phyloP scores from a whole-genome alignment of 768 basidiomycete species.

The Suillus brevipes region DNA sequence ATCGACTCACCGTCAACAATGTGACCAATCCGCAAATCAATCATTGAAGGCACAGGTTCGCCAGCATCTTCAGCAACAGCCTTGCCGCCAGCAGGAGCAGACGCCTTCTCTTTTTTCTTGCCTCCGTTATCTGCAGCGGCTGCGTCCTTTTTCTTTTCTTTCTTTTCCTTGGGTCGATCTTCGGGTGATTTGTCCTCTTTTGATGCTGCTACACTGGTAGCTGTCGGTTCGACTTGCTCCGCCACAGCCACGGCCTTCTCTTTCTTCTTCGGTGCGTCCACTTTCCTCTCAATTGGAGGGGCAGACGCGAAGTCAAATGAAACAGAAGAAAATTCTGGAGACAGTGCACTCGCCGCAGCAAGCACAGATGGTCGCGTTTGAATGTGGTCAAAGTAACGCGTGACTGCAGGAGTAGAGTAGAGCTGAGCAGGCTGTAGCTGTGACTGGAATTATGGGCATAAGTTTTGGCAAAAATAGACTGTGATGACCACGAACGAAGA shows the following conservation, averaged over 20 bases:
- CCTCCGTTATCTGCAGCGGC: slow-evolving; percentile 29
- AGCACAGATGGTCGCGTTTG: slow-evolving; percentile 70
- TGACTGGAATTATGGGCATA: slow-evolving; percentile 45
- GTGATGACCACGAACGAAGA: slow-evolving; percentile 54
- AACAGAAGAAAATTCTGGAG: slow-evolving; percentile 56
- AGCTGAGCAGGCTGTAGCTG: slow-evolving; percentile 71
- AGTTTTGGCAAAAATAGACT: slow-evolving; percentile 7
- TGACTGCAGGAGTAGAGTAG: slow-evolving; percentile 77
- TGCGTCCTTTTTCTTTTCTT: slow-evolving; percentile 53
- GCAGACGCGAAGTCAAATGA: slow-evolving; percentile 74
- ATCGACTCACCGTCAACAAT: slow-evolving; percentile 78
- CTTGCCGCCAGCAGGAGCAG: slow-evolving; percentile 28
- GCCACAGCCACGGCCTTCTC: slow-evolving; percentile 50
- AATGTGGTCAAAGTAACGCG: slow-evolving; percentile 95
- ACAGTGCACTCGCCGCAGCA: slow-evolving; percentile 49
- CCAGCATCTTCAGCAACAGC: slow-evolving; percentile 60
- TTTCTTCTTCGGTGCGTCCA: slow-evolving; percentile 76
- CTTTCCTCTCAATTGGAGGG: slow-evolving; percentile 72
- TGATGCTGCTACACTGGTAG: slow-evolving; percentile 31
- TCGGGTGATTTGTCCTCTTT: slow-evolving; percentile 31
- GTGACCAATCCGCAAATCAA: slow-evolving; percentile 91
- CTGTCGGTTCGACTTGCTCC: slow-evolving; percentile 31
- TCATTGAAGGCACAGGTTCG: slow-evolving; percentile 93
- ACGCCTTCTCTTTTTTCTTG: slow-evolving; percentile 45
- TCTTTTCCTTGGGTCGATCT: slow-evolving; percentile 46